These are phyloP conservation scores for Colletotrichum tabaci DNA, from an alignment of 2,329 filamentous ascomycete genomes.

Conservation along the genomic window DNA sequence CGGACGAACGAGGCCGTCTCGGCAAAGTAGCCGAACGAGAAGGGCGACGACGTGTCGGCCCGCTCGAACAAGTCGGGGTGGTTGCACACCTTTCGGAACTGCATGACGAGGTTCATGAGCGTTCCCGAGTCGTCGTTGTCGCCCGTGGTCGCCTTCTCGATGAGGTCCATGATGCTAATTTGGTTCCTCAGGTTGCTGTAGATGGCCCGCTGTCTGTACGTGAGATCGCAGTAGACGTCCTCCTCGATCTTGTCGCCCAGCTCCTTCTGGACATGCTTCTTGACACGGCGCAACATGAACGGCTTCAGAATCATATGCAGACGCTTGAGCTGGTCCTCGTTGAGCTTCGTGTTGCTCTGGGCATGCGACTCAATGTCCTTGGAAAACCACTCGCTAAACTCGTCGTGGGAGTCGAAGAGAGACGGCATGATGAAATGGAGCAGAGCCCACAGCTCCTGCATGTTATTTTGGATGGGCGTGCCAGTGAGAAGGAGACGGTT, in stretches of 20 bases:
- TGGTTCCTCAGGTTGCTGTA: constrained; percentile 95
- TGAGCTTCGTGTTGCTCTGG: constrained; percentile 99
- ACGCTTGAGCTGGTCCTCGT: constrained; percentile 96
- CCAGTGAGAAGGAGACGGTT: constrained; percentile 95
- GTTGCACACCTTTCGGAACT: constrained; percentile 99
- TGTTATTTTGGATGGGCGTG: constrained; percentile 99
- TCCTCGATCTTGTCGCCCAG: constrained; percentile 98
- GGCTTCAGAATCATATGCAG: constrained; percentile 99
- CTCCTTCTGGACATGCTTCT: constrained; percentile 99
- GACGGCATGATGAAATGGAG: constrained; percentile 99
- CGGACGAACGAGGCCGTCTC: constrained; percentile 96
- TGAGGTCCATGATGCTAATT: constrained; percentile 98
- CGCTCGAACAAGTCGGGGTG: constrained; percentile 97
- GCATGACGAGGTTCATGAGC: constrained; percentile 99
- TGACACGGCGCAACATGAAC: constrained; percentile 99
- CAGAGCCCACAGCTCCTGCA: constrained; percentile 98
- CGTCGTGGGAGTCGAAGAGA: constrained; percentile 93
- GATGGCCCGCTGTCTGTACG: constrained; percentile 94
- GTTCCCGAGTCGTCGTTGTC: constrained; percentile 96
- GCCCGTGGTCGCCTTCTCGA: constrained; percentile 95
- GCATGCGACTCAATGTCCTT: constrained; percentile 98
- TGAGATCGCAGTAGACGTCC: constrained; percentile 96
- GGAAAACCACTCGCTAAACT: constrained; percentile 95
- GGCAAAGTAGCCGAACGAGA: constrained; percentile 88
- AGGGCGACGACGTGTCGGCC: constrained; percentile 89